Conservation (phyloP, 352 stramenopile genomes). For the Pythium guiyangense region DNA sequence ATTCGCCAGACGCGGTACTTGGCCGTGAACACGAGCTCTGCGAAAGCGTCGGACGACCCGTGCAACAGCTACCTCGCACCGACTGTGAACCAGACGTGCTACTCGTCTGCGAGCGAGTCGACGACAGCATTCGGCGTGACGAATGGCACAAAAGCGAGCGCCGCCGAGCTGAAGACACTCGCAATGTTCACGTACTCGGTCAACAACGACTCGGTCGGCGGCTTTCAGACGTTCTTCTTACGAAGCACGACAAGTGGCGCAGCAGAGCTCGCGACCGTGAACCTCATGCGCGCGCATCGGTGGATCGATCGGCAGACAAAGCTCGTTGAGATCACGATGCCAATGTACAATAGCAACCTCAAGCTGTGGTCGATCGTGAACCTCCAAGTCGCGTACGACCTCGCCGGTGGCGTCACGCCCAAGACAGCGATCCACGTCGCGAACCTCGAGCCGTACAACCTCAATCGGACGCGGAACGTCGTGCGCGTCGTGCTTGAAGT, state of each 20-base stretch:
- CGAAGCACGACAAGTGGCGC: slow-evolving; percentile 33
- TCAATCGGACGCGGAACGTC: slow-evolving; percentile 37
- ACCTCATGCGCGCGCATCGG: slow-evolving; percentile 34
- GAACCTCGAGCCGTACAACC: slow-evolving; percentile 63
- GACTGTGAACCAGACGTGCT: slow-evolving; percentile 29
- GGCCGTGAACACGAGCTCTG: slow-evolving; percentile 35
- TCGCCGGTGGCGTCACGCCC: slow-evolving; percentile 42
- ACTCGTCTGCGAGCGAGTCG: slow-evolving; percentile 39
- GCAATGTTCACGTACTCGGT: slow-evolving; percentile 50
- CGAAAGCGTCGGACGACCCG: slow-evolving; percentile 11
- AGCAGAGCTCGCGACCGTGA: slow-evolving; percentile 18
- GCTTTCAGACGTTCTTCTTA: slow-evolving; percentile 57
- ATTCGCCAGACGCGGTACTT: slow-evolving; percentile 47
- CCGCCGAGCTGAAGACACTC: slow-evolving; percentile 23
- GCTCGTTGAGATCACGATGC: slow-evolving; percentile 38
- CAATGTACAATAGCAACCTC: slow-evolving; percentile 58
- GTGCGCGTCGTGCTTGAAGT: slow-evolving; percentile 34
- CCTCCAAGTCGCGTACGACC: slow-evolving; percentile 46
- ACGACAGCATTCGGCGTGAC: slow-evolving; percentile 32
- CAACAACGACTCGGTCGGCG: slow-evolving; percentile 22
- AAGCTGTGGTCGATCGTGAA: slow-evolving; percentile 39
- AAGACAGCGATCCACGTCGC: slow-evolving; percentile 36
- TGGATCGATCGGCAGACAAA: slow-evolving; percentile 64
- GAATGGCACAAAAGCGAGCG: slow-evolving; percentile 14
- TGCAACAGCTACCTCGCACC: slow-evolving; percentile 21